Conservation (phyloP, 1,284 basidiomycete genomes). For the Cryptococcus hybrid region DNA sequence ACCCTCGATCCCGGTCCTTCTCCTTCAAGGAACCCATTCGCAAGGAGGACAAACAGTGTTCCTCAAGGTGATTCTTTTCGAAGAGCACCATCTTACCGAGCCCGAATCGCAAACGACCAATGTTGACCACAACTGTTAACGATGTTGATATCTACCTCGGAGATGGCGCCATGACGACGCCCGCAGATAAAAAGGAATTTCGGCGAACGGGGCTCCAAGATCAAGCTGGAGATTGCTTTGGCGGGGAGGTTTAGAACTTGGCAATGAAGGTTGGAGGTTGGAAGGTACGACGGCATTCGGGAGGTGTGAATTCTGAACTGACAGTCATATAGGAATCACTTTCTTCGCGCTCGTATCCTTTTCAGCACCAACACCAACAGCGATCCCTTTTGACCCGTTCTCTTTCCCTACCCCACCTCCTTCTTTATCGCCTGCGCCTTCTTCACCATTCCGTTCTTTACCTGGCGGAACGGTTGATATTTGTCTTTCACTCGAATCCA, state of each 20-base stretch:
- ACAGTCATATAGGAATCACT: slow-evolving; percentile 31
- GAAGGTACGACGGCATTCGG: slow-evolving; percentile 31
- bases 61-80: too few relatives aligned
- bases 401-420: slow-evolving; percentile 8
- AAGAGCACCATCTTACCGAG: not conserved
- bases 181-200: too few relatives aligned
- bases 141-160: too few relatives aligned
- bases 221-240: too few relatives aligned
- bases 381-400: slow-evolving; percentile 28
- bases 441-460: slow-evolving; percentile 26
- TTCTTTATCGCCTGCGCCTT: not conserved
- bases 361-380: slow-evolving; percentile 18
- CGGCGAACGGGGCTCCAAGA: not conserved
- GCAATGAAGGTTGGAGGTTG: slow-evolving; percentile 43
- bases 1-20: slow-evolving; percentile 4
- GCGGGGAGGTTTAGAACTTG: slow-evolving; percentile 48
- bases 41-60: slow-evolving; percentile 13
- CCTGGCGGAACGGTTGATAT: slow-evolving; percentile 41
- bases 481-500: slow-evolving; percentile 48
- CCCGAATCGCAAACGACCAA: not conserved
- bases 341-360: slow-evolving; percentile 43
- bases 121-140: not conserved
- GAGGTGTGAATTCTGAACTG: not conserved
- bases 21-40: slow-evolving; percentile 27
- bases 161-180: too few relatives aligned